A percentile compares a stretch with the other conserved stretches of the same genome.
Conservation (phyloP, 306 rosid genomes). For the Mucuna pruriens region DNA sequence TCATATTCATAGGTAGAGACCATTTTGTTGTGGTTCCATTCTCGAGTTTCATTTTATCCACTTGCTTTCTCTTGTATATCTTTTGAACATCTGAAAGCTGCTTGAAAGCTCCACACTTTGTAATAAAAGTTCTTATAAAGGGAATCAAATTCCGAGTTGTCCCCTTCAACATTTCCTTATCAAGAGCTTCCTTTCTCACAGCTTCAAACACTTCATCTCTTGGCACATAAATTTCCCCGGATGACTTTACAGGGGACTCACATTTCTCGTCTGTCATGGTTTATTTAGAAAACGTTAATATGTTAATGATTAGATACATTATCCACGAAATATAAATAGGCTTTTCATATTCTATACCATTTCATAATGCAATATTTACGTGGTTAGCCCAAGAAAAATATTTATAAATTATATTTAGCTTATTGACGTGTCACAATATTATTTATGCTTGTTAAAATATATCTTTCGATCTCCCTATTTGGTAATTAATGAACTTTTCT, state of each 20-base stretch:
- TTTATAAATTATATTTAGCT: no score
- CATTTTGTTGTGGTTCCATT: background rate
- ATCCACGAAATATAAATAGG: background rate
- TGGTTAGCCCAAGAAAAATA: no score
- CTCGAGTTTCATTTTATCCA: background rate
- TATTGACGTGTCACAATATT: no score
- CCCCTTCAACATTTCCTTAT: slow-evolving; percentile 41
- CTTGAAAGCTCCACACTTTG: slow-evolving; percentile 38
- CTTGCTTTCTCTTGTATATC: slow-evolving; percentile 28
- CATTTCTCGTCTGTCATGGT: slow-evolving; percentile 16
- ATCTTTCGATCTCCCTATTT: no score
- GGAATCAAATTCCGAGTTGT: slow-evolving; percentile 46
- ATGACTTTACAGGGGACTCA: slow-evolving; percentile 30
- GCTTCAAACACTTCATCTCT: slow-evolving; percentile 53
- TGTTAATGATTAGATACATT: background rate
- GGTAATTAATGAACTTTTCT: no score
- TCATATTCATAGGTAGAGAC: background rate
- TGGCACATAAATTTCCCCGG: slow-evolving; percentile 37
- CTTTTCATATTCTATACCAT: no score
- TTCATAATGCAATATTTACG: no score
- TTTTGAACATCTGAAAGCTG: slow-evolving; percentile 35
- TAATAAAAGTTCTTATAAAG: slow-evolving; percentile 7
- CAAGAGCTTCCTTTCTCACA: slow-evolving; percentile 34
- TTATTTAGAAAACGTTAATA: background rate
- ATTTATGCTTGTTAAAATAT: no score